Evolutionary conservation across 2,329 filamentous ascomycete genomes (phyloP).

Genomic region (Penicillium sp.): DNA sequence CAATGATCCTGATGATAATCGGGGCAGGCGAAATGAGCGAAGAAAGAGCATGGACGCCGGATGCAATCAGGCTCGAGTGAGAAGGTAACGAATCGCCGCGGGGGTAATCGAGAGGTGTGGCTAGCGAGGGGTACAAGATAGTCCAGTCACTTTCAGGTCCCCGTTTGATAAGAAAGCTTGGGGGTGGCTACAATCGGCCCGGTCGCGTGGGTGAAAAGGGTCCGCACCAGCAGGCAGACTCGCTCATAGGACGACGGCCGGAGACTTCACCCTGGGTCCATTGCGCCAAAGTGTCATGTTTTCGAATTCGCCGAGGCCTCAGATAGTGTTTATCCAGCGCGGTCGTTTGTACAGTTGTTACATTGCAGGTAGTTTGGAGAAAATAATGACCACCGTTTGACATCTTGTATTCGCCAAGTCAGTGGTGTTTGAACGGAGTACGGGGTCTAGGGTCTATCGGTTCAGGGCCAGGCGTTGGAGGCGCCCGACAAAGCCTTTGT

Average conservation of each 20-base stretch:
- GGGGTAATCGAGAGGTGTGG: background rate
- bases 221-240: background rate
- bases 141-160: background rate
- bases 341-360: background rate
- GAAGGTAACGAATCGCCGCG: background rate
- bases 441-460: too few relatives aligned
- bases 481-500: background rate
- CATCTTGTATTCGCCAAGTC: background rate
- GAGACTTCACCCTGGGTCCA: slow-evolving; percentile 7
- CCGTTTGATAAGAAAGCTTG: slow-evolving; percentile 11
- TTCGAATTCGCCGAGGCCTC: slow-evolving; percentile 4
- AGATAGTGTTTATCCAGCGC: background rate
- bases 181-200: slow-evolving; percentile 4
- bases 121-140: slow-evolving; percentile 6
- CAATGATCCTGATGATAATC: slow-evolving; percentile 26
- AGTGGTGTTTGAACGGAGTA: too few relatives aligned
- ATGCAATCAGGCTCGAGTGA: background rate
- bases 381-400: background rate
- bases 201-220: slow-evolving; percentile 12
- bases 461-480: background rate
- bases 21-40: slow-evolving; percentile 26
- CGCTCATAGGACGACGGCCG: slow-evolving; percentile 8
- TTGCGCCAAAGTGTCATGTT: slow-evolving; percentile 10
- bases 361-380: background rate
- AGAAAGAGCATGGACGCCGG: slow-evolving; percentile 32